Conservation (phyloP, 2,329 filamentous ascomycete genomes). For the Cryphonectria naterciae region DNA sequence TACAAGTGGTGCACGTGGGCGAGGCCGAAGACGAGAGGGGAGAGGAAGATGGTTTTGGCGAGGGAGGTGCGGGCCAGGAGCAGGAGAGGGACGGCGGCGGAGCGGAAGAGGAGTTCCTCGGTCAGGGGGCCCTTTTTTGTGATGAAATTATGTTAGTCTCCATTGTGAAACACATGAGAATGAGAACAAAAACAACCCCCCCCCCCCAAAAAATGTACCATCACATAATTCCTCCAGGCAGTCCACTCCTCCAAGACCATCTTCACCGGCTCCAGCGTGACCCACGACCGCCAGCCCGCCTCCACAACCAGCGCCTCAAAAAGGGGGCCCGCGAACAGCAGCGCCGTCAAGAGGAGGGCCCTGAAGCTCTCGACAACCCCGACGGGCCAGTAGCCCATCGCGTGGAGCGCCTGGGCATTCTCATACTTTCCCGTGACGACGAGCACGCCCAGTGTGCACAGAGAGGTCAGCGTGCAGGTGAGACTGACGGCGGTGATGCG, state of each 20-base stretch:
- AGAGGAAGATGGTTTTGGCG: constrained; percentile 72
- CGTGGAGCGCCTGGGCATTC: constrained; percentile 61
- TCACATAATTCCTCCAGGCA: constrained; percentile 84
- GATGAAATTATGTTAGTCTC: not conserved
- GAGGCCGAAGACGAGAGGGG: constrained; percentile 88
- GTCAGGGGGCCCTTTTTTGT: constrained; percentile 74
- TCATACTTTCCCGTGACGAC: constrained; percentile 49
- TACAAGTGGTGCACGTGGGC: constrained; percentile 96
- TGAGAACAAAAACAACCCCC: not conserved
- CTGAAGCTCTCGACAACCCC: constrained; percentile 66
- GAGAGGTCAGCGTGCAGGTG: constrained; percentile 71
- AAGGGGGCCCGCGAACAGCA: constrained; percentile 83
- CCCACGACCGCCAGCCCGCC: constrained; percentile 68
- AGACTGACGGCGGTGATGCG: constrained; percentile 79
- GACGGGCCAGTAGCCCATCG: constrained; percentile 82
- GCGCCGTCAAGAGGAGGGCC: constrained; percentile 70
- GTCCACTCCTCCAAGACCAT: constrained; percentile 73
- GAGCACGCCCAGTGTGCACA: constrained; percentile 70
- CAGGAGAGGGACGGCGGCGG: constrained; percentile 81
- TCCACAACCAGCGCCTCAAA: constrained; percentile 80
- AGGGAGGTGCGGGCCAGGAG: constrained; percentile 67
- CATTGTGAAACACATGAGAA: not conserved
- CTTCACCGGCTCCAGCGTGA: constrained; percentile 57
- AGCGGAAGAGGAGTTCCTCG: constrained; percentile 93
- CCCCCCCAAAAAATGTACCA: constrained; percentile 58